phyloP scores from a whole-genome alignment of 2,329 filamentous ascomycete species.

The Pestalotiopsis sp. region DNA sequence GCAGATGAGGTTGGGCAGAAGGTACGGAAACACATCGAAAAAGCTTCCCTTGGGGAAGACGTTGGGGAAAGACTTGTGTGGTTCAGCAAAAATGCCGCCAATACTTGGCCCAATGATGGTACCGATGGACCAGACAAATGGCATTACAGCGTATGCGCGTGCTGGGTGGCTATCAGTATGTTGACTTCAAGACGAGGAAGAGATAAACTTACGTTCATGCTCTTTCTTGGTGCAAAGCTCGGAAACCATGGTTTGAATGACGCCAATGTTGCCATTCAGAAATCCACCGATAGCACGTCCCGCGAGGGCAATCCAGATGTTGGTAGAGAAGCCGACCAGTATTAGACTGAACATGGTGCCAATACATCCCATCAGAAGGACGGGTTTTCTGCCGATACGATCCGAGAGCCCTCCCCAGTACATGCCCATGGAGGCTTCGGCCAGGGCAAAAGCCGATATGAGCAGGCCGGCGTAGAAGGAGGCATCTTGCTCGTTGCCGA shows the following conservation, averaged over 20 bases:
- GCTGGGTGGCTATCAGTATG: constrained; percentile 48
- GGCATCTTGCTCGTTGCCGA: constrained; percentile 74
- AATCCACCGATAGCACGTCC: constrained; percentile 79
- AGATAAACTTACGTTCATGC: constrained; percentile 70
- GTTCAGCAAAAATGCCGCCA: constrained; percentile 83
- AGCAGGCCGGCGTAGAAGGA: constrained; percentile 88
- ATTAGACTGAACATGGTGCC: constrained; percentile 85
- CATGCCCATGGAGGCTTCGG: constrained; percentile 83
- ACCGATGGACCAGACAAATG: constrained; percentile 90
- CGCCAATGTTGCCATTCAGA: constrained; percentile 89
- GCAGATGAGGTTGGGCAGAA: constrained; percentile 88
- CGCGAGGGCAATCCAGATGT: constrained; percentile 80
- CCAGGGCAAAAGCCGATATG: constrained; percentile 83
- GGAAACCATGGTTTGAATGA: constrained; percentile 91
- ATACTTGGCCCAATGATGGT: constrained; percentile 89
- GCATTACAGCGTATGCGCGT: constrained; percentile 88
- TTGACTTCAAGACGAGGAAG: background rate
- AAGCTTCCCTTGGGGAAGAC: constrained; percentile 68
- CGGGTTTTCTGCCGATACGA: constrained; percentile 80
- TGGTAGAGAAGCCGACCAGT: constrained; percentile 79
- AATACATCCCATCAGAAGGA: constrained; percentile 77
- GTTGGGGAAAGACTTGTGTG: constrained; percentile 72
- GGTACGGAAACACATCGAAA: constrained; percentile 81
- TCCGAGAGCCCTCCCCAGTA: constrained; percentile 87
- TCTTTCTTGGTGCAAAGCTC: constrained; percentile 83